phyloP scores from a whole-genome alignment of 805 yeast species.

The Metschnikowia gruessii region DNA sequence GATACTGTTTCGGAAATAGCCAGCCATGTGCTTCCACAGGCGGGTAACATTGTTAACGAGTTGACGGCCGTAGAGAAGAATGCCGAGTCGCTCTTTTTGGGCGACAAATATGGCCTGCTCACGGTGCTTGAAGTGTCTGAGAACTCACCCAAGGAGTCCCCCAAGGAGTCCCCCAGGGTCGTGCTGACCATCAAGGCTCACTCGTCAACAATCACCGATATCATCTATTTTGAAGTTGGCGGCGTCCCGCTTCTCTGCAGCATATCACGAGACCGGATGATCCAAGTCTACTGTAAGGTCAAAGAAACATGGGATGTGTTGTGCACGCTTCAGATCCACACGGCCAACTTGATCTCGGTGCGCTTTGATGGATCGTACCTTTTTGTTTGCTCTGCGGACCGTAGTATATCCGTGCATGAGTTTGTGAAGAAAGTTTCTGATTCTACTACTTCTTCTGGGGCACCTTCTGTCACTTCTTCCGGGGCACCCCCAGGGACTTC shows the following conservation, averaged over 20 bases:
- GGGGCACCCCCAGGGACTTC: conserved; percentile 1
- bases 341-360: conserved; percentile 48
- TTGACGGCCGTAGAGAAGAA: conserved; percentile 41
- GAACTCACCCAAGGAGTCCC: conserved; percentile 8
- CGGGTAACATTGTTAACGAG: conserved; percentile 30
- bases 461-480: conserved; percentile 17
- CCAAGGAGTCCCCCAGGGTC: conserved; percentile 11
- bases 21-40: conserved; percentile 1
- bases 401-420: conserved; percentile 55
- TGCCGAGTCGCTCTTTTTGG: conserved; percentile 33
- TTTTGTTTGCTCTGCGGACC: conserved; percentile 58
- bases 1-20: background rate
- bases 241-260: conserved; percentile 37
- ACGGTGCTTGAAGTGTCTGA: conserved; percentile 26
- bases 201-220: conserved; percentile 49
- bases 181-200: conserved; percentile 44
- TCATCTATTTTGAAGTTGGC: conserved; percentile 33
- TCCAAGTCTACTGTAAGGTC: conserved; percentile 47
- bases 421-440: conserved; percentile 21
- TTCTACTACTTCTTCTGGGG: no score
- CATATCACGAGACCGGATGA: conserved; percentile 60
- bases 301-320: conserved; percentile 46
- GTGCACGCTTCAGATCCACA: conserved; percentile 60
- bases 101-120: conserved; percentile 50
- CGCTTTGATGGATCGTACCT: conserved; percentile 31